Evolutionary conservation across 371 early-diverging fungal species (phyloP).

Genomic region (Mucor circinelloides): DNA sequence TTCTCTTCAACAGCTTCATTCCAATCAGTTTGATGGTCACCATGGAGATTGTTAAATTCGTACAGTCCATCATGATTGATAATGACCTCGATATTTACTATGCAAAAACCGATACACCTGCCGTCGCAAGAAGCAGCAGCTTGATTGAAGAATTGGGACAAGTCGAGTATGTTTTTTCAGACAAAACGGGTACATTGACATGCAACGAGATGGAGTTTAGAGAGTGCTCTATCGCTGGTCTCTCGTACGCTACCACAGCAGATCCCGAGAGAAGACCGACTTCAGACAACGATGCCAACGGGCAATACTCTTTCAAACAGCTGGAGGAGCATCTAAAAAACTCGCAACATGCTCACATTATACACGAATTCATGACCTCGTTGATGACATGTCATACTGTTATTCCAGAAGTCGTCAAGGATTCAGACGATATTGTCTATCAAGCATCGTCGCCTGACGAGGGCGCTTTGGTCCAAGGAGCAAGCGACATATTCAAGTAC

Average conservation of each 20-base stretch:
- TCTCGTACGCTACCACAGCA: conserved; percentile 69
- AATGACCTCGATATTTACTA: conserved; percentile 85
- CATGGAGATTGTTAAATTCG: conserved; percentile 89
- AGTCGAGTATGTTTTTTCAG: conserved; percentile 83
- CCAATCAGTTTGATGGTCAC: conserved; percentile 91
- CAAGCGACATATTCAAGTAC: conserved; percentile 63
- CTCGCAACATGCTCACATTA: conserved; percentile 34
- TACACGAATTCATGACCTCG: conserved; percentile 75
- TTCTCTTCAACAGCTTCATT: conserved; percentile 89
- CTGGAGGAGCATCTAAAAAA: conserved; percentile 51
- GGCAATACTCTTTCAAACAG: conserved; percentile 67
- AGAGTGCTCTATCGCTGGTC: conserved; percentile 78
- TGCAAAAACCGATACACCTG: conserved; percentile 82
- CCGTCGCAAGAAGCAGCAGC: conserved; percentile 84
- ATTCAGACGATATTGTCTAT: conserved; percentile 64
- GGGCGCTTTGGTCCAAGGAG: conserved; percentile 85
- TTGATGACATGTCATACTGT: conserved; percentile 97
- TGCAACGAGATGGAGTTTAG: conserved; percentile 96
- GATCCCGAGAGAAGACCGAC: conserved; percentile 63
- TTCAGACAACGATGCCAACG: conserved; percentile 28
- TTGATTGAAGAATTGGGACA: conserved; percentile 96
- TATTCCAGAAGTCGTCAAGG: conserved; percentile 76
- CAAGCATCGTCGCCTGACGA: conserved; percentile 93
- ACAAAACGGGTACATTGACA: conserved; percentile 96
- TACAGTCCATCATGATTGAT: conserved; percentile 80